Conservation (phyloP, 1,284 basidiomycete genomes). For the Apiotrichum gracile region DNA sequence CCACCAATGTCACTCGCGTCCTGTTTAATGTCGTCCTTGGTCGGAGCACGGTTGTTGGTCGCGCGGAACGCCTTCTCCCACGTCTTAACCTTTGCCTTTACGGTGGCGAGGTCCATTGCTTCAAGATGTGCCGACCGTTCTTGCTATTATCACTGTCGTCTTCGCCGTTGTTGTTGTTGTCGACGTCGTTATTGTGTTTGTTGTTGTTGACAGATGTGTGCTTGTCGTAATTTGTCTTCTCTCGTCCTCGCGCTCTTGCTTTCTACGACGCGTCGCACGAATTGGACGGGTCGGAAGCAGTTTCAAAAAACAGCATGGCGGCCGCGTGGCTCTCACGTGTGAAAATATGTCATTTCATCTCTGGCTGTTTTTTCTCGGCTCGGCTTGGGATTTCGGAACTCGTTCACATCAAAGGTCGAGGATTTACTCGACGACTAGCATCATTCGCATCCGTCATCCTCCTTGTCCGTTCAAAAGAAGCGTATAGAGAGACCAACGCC, state of each 20-base stretch:
- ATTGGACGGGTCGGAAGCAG: no score
- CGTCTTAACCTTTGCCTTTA: slow-evolving; percentile 69
- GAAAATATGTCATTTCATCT: no score
- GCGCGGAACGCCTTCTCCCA: slow-evolving; percentile 74
- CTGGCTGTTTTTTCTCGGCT: no score
- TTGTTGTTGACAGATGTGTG: neutral
- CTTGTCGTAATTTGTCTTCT: neutral
- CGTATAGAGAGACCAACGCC: no score
- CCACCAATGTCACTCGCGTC: slow-evolving; percentile 61
- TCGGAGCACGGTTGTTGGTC: slow-evolving; percentile 58
- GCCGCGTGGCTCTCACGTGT: no score
- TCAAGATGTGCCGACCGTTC: neutral
- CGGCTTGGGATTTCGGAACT: no score
- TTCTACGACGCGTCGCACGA: no score
- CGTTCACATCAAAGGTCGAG: neutral
- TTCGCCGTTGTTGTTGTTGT: slow-evolving; percentile 1
- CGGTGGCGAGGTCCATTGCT: slow-evolving; percentile 40
- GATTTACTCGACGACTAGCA: no score
- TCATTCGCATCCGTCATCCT: no score
- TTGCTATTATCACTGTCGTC: neutral
- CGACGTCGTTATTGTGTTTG: neutral
- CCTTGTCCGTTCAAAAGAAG: no score
- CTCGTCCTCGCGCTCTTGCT: neutral
- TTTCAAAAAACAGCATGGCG: no score
- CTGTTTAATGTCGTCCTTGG: slow-evolving; percentile 69